Conservation (phyloP, 2,329 filamentous ascomycete species). For the Biscogniauxia sp. region DNA sequence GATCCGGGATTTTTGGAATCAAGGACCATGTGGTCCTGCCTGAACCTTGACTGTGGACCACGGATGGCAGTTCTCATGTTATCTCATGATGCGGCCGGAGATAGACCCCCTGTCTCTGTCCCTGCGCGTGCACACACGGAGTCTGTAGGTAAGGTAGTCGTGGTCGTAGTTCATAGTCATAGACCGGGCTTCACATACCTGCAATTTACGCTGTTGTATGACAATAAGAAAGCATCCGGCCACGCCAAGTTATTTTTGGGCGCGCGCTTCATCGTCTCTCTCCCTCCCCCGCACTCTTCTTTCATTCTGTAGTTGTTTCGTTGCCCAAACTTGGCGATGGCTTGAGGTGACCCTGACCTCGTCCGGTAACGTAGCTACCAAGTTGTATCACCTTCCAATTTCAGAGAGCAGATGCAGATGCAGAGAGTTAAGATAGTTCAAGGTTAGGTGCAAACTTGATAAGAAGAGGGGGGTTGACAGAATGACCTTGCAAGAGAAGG, state of each 20-base stretch:
- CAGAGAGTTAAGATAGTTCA: background rate
- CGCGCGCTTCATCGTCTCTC: background rate
- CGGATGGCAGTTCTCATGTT: background rate
- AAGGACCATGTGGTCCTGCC: background rate
- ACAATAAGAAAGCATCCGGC: background rate
- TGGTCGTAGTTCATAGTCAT: no score
- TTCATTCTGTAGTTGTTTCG: background rate
- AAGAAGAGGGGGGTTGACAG: background rate
- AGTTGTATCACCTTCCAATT: background rate
- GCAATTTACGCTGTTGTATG: background rate
- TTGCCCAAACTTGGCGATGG: background rate
- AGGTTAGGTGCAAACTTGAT: background rate
- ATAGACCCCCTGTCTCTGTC: background rate
- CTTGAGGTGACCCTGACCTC: background rate
- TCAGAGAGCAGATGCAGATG: background rate
- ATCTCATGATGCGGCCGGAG: background rate
- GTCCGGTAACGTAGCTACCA: background rate
- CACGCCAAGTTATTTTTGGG: background rate
- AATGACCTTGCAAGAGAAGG: slow-evolving; percentile 11
- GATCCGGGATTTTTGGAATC: background rate
- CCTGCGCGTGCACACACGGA: background rate
- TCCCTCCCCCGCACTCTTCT: no score
- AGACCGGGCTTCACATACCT: no score
- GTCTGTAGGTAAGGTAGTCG: no score
- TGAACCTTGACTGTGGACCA: background rate